Conservation (phyloP, 139 green algal species). For the Gonium pectorale region DNA sequence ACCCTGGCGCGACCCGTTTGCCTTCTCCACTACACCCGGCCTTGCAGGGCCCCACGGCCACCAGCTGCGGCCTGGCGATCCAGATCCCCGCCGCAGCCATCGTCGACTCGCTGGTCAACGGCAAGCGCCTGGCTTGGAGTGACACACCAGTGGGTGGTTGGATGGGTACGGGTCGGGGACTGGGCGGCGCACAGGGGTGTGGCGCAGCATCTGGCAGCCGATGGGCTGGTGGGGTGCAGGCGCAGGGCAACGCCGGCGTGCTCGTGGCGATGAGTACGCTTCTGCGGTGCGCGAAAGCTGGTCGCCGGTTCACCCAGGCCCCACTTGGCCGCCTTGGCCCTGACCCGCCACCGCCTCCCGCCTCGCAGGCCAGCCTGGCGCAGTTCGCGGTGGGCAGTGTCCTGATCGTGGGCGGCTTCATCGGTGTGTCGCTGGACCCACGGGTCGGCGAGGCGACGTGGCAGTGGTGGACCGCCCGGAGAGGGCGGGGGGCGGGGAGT, state of each 20-base stretch:
- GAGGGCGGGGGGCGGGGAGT: too few relatives aligned
- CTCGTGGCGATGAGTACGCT: too few relatives aligned
- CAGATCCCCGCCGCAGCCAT: constrained; percentile 38
- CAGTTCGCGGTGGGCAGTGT: constrained; percentile 21
- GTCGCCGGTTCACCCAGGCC: too few relatives aligned
- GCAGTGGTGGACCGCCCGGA: neutral
- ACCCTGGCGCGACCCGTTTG: neutral
- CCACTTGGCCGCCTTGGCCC: too few relatives aligned
- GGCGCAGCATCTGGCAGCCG: too few relatives aligned
- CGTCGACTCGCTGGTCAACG: constrained; percentile 1
- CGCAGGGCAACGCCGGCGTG: too few relatives aligned
- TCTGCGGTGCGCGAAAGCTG: too few relatives aligned
- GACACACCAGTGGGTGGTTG: constrained; percentile 1
- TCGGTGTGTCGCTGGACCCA: constrained; percentile 24
- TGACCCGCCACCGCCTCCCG: too few relatives aligned
- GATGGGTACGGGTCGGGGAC: too few relatives aligned
- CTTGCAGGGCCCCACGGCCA: constrained; percentile 41
- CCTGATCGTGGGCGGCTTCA: constrained; percentile 30
- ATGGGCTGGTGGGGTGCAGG: too few relatives aligned
- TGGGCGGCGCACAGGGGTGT: too few relatives aligned
- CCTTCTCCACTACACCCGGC: neutral
- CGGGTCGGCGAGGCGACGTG: neutral
- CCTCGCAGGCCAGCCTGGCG: neutral
- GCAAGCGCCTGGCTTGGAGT: neutral
- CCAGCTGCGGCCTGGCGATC: constrained; percentile 34